These are phyloP conservation scores for Periconia sp. DNA, from an alignment of 2,329 filamentous ascomycete species.

Conservation along the genomic window DNA sequence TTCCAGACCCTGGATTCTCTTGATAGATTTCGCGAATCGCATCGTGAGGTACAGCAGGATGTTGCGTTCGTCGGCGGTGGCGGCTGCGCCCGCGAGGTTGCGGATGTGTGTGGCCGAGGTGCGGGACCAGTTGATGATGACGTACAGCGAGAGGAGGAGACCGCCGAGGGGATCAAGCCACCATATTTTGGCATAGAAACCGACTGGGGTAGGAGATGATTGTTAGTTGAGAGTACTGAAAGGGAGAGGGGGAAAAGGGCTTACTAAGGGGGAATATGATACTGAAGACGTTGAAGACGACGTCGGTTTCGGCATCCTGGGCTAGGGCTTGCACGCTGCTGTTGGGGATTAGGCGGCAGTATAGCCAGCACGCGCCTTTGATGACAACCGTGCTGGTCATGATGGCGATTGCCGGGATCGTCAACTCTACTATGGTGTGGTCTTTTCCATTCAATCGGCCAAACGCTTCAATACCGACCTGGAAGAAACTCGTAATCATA, in stretches of 20 bases:
- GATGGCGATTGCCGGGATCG: conserved; percentile 71
- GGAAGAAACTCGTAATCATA: conserved; percentile 83
- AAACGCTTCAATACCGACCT: conserved; percentile 72
- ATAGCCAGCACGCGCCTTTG: conserved; percentile 81
- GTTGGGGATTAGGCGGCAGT: conserved; percentile 84
- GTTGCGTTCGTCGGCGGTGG: conserved; percentile 79
- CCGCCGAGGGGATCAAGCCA: conserved; percentile 82
- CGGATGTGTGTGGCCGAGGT: conserved; percentile 77
- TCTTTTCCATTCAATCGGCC: conserved; percentile 63
- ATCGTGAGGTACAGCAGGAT: conserved; percentile 88
- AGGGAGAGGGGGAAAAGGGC: conserved; percentile 12
- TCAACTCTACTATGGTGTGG: conserved; percentile 71
- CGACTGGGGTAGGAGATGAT: conserved; percentile 48
- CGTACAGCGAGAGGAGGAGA: conserved; percentile 73
- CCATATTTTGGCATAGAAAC: conserved; percentile 76
- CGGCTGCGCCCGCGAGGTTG: conserved; percentile 77
- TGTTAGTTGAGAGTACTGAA: not conserved
- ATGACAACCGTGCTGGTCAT: conserved; percentile 81
- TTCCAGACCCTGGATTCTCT: conserved; percentile 80
- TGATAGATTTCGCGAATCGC: conserved; percentile 87
- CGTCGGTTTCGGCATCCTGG: conserved; percentile 70
- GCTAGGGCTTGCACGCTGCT: conserved; percentile 81
- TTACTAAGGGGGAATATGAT: conserved; percentile 78
- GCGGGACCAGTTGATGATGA: conserved; percentile 76
- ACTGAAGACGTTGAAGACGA: conserved; percentile 88